Percentiles rank a stretch among this genome's conserved stretches.
phyloP scores from a whole-genome alignment of 352 stramenopile species.

The Pythium pyrilobum region DNA sequence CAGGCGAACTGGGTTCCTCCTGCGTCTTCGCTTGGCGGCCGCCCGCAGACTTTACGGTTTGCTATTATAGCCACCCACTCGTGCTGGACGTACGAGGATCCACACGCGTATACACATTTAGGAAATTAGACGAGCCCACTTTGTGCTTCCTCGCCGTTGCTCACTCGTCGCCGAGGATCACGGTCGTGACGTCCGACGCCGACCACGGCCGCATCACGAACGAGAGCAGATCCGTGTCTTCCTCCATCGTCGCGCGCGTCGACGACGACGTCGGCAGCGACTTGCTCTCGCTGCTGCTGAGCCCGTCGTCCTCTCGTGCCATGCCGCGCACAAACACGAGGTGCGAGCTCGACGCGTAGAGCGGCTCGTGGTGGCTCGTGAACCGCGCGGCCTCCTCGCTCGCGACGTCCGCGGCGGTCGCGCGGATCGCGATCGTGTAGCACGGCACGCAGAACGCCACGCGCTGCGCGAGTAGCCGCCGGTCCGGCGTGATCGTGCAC shows the following conservation, averaged over 20 bases:
- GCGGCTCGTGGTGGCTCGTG: too few species aligned
- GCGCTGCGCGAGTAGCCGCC: slow-evolving; percentile 3
- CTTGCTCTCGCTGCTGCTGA: slow-evolving; percentile 1
- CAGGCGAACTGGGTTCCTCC: too few species aligned
- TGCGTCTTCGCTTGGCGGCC: too few species aligned
- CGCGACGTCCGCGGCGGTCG: slow-evolving; percentile 9
- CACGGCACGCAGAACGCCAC: slow-evolving; percentile 20
- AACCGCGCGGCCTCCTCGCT: slow-evolving; percentile 9
- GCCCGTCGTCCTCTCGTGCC: neutral
- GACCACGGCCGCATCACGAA: neutral
- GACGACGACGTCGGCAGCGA: slow-evolving; percentile 12
- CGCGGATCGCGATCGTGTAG: slow-evolving; percentile 15
- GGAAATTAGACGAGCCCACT: too few species aligned
- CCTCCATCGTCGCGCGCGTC: slow-evolving; percentile 2
- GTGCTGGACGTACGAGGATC: too few species aligned
- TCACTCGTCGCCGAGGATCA: slow-evolving; percentile 6
- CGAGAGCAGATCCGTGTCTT: slow-evolving; percentile 3
- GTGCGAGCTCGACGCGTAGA: too few species aligned
- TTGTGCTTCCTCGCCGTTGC: neutral
- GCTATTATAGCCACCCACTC: too few species aligned
- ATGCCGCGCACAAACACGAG: too few species aligned
- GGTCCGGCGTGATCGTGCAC: slow-evolving; percentile 6
- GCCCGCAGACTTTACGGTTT: too few species aligned
- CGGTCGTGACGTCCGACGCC: slow-evolving; percentile 2
- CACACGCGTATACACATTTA: neutral